Conservation (phyloP, 2,329 filamentous ascomycete species). For the Pseudovirgaria hyperparasitica region DNA sequence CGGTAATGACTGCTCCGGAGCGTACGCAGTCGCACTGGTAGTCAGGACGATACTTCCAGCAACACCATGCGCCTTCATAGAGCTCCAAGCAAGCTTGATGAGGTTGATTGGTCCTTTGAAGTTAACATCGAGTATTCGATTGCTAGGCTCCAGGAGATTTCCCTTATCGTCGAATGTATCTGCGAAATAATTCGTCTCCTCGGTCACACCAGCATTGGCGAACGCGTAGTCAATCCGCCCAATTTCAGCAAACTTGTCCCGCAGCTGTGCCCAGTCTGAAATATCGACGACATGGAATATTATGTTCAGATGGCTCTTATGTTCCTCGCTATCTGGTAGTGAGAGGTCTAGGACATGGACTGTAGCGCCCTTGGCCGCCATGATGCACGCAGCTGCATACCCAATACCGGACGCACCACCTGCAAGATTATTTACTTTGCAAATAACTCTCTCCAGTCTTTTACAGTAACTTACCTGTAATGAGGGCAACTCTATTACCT, state of each 20-base stretch:
- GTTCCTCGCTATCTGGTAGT: slow-evolving; percentile 9
- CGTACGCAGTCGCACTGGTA: slow-evolving; percentile 24
- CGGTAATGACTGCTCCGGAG: slow-evolving; percentile 24
- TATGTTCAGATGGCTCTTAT: slow-evolving; percentile 6
- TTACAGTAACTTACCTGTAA: too few species aligned
- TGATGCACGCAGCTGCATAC: slow-evolving; percentile 26
- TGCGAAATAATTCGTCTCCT: slow-evolving; percentile 19
- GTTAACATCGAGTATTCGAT: slow-evolving; percentile 23
- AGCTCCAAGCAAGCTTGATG: slow-evolving; percentile 19
- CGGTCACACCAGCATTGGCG: slow-evolving; percentile 22
- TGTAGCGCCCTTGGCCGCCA: slow-evolving; percentile 24
- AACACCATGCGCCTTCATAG: slow-evolving; percentile 11
- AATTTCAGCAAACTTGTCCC: slow-evolving; percentile 10
- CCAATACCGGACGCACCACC: slow-evolving; percentile 28
- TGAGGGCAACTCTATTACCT: too few species aligned
- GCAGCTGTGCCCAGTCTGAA: slow-evolving; percentile 14
- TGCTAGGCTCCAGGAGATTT: slow-evolving; percentile 14
- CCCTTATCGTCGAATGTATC: slow-evolving; percentile 17
- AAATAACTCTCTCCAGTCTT: too few species aligned
- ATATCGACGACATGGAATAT: slow-evolving; percentile 15
- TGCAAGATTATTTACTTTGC: slow-evolving; percentile 2
- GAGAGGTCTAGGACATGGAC: slow-evolving; percentile 29
- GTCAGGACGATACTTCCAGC: slow-evolving; percentile 27
- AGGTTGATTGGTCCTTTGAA: slow-evolving; percentile 18
- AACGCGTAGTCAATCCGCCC: slow-evolving; percentile 19